Percentiles rank a stretch among this genome's conserved stretches.
Conservation (phyloP, 495 filamentous ascomycete genomes). For the Neurospora sp. region DNA sequence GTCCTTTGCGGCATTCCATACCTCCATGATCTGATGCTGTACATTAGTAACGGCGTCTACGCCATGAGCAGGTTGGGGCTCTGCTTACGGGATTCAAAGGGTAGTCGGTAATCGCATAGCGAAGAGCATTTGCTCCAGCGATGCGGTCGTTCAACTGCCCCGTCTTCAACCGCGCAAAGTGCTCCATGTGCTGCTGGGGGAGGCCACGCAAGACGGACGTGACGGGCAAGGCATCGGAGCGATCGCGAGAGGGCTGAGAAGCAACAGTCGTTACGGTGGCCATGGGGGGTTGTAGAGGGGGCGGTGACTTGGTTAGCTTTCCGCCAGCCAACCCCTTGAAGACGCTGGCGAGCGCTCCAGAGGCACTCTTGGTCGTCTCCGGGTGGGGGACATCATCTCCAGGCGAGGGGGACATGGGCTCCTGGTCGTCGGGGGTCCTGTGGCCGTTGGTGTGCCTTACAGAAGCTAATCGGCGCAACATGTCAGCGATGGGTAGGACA, state of each 20-base stretch:
- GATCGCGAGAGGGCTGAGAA: conserved; percentile 20
- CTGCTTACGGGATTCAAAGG: conserved; percentile 41
- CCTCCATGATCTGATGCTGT: conserved; percentile 29
- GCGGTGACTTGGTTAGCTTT: conserved; percentile 34
- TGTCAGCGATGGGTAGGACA: conserved; percentile 24
- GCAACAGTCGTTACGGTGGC: conserved; percentile 12
- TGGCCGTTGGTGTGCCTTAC: conserved; percentile 21
- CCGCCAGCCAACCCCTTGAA: conserved; percentile 44
- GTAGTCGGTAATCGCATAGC: conserved; percentile 44
- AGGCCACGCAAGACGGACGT: conserved; percentile 21
- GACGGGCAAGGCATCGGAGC: conserved; percentile 16
- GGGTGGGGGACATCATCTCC: conserved; percentile 42
- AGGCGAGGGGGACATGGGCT: conserved; percentile 46
- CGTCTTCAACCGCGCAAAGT: conserved; percentile 33
- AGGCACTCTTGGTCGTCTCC: conserved; percentile 26
- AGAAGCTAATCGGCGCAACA: conserved; percentile 36
- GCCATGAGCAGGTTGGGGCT: background rate
- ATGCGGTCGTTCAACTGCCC: conserved; percentile 42
- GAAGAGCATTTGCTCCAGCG: conserved; percentile 45
- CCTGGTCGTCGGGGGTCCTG: conserved; percentile 27
- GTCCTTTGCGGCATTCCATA: conserved; percentile 58
- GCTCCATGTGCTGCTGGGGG: conserved; percentile 32
- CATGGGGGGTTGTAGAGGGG: conserved; percentile 22
- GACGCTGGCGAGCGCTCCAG: conserved; percentile 43
- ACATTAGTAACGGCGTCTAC: conserved; percentile 2